These are phyloP conservation scores for Aegilops bicornis DNA, from an alignment of 176 grass and related monocot species.

Conservation along the genomic window DNA sequence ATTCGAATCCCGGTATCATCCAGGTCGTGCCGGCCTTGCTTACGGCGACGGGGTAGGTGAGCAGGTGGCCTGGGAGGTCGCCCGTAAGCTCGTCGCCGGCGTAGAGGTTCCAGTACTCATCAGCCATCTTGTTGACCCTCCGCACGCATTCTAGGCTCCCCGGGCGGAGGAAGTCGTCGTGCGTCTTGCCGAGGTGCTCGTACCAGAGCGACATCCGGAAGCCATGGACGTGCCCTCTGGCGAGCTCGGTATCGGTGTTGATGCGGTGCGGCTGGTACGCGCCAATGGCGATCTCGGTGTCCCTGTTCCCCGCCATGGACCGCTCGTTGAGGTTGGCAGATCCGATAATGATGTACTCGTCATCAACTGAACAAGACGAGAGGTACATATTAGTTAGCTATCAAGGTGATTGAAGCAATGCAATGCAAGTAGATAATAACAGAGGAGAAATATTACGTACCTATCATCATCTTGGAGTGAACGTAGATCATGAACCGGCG, in stretches of 20 bases:
- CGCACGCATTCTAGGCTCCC: constrained; percentile 44
- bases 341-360: too few species aligned
- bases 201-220: constrained; percentile 73
- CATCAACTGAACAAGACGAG: constrained; percentile 44
- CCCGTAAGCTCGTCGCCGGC: constrained; percentile 32
- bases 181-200: constrained; percentile 14
- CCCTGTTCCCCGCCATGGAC: constrained; percentile 38
- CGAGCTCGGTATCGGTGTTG: constrained; percentile 52
- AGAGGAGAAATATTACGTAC: constrained; percentile 22
- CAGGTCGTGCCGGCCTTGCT: constrained; percentile 21
- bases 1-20: constrained; percentile 38
- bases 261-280: constrained; percentile 20
- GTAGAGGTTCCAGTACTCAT: constrained; percentile 61
- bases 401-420: too few species aligned
- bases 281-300: constrained; percentile 75
- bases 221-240: constrained; percentile 62
- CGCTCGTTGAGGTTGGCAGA: too few species aligned
- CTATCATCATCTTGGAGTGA: constrained; percentile 95
- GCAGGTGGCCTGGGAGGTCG: constrained; percentile 60
- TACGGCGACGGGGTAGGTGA: constrained; percentile 57
- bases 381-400: too few species aligned
- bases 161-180: constrained; percentile 40
- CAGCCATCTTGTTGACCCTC: constrained; percentile 59
- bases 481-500: constrained; percentile 96
- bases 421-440: too few species aligned